These are phyloP conservation scores for Candida glucosophila DNA, from an alignment of 1,139 yeast genomes.

Conservation along the genomic window DNA sequence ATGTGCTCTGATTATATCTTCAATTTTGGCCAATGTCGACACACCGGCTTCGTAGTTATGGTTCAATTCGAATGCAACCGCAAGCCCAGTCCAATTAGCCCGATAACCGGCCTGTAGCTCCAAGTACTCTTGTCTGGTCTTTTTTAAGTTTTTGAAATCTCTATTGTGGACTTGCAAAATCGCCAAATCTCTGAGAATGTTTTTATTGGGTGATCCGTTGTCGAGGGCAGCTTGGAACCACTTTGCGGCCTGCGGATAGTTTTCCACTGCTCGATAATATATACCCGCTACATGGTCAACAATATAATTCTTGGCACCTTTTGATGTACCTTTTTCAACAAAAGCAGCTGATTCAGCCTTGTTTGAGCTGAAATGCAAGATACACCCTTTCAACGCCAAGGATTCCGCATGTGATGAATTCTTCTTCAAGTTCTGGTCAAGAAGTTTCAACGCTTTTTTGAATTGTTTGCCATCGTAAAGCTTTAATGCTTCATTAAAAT, in stretches of 20 bases:
- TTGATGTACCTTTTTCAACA: constrained; percentile 51
- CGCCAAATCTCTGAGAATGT: constrained; percentile 75
- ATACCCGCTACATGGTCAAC: constrained; percentile 85
- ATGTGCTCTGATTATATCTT: constrained; percentile 61
- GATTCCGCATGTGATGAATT: constrained; percentile 74
- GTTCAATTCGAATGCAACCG: constrained; percentile 75
- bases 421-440: constrained; percentile 73
- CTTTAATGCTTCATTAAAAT: constrained; percentile 74
- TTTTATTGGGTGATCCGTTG: constrained; percentile 72
- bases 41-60: constrained; percentile 62
- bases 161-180: constrained; percentile 73
- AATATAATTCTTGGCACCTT: constrained; percentile 52
- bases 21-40: constrained; percentile 65
- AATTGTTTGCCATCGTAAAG: constrained; percentile 81
- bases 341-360: constrained; percentile 57
- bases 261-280: constrained; percentile 61
- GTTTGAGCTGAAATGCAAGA: constrained; percentile 43
- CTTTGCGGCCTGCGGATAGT: constrained; percentile 70
- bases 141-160: constrained; percentile 55
- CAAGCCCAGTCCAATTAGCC: constrained; percentile 88
- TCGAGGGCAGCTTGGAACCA: constrained; percentile 71
- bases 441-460: constrained; percentile 71
- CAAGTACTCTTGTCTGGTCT: constrained; percentile 60
- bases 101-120: constrained; percentile 77
- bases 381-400: constrained; percentile 76